Evolutionary conservation across 2,329 filamentous ascomycete genomes (phyloP).

Genomic region (Epichloe brachyelytri): DNA sequence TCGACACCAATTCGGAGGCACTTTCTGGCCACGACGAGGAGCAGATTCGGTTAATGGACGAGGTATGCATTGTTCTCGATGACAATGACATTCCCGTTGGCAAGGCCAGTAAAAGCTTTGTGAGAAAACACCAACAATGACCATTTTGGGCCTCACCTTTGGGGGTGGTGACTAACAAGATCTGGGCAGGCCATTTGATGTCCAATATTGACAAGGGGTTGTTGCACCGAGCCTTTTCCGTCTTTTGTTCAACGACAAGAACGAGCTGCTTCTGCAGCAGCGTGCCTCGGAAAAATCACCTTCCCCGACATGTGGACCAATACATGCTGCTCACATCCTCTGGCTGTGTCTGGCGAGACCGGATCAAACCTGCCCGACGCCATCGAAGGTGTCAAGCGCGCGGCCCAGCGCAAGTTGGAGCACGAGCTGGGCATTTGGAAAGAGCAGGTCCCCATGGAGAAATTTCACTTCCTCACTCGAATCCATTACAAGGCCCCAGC

Average conservation of each 20-base stretch:
- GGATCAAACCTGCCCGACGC: slow-evolving; percentile 70
- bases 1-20: slow-evolving; percentile 57
- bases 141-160: not conserved
- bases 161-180: not conserved
- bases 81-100: slow-evolving; percentile 87
- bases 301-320: slow-evolving; percentile 99
- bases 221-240: slow-evolving; percentile 92
- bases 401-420: slow-evolving; percentile 83
- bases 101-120: slow-evolving; percentile 96
- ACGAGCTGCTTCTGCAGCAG: slow-evolving; percentile 88
- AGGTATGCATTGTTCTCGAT: slow-evolving; percentile 94
- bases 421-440: slow-evolving; percentile 90
- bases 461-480: slow-evolving; percentile 87
- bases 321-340: slow-evolving; percentile 95
- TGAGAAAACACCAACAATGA: slow-evolving; percentile 31
- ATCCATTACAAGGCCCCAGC: slow-evolving; percentile 97
- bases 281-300: slow-evolving; percentile 94
- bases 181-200: slow-evolving; percentile 79
- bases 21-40: slow-evolving; percentile 91
- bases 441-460: slow-evolving; percentile 76
- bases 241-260: slow-evolving; percentile 95
- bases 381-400: slow-evolving; percentile 75
- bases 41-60: slow-evolving; percentile 96
- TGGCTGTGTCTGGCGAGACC: slow-evolving; percentile 84
- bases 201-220: slow-evolving; percentile 95